These are phyloP conservation scores for Serendipita sp. DNA, from an alignment of 768 basidiomycete genomes.

Conservation along the genomic window DNA sequence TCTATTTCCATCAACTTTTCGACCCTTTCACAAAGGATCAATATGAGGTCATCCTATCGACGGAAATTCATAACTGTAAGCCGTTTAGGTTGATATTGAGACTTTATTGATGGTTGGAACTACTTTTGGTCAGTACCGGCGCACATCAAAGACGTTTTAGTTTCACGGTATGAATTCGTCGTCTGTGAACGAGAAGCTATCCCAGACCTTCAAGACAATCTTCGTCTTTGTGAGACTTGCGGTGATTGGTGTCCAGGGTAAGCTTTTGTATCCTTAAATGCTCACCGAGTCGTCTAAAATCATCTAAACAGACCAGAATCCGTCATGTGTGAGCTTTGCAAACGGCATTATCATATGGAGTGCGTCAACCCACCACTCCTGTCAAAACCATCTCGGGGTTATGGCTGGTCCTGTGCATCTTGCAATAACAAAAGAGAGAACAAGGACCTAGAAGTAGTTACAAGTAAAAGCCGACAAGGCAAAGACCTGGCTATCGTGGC, in stretches of 20 bases:
- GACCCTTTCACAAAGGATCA: constrained; percentile 98
- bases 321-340: constrained; percentile 82
- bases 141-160: constrained; percentile 59
- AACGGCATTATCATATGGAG: constrained; percentile 84
- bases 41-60: constrained; percentile 83
- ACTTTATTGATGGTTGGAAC: constrained; percentile 2
- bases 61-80: constrained; percentile 79
- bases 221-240: constrained; percentile 78
- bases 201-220: constrained; percentile 69
- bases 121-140: constrained; percentile 42
- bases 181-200: constrained; percentile 89
- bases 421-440: constrained; percentile 69
- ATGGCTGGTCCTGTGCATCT: constrained; percentile 93
- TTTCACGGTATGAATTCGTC: constrained; percentile 81
- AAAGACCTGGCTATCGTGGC: constrained; percentile 45
- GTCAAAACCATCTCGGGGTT: constrained; percentile 86
- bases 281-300: constrained; percentile 3
- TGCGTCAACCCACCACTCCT: constrained; percentile 84
- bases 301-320: constrained; percentile 45
- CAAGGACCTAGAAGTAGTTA: constrained; percentile 64
- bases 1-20: constrained; percentile 90
- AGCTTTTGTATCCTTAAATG: background rate
- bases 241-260: constrained; percentile 79
- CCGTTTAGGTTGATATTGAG: constrained; percentile 13
- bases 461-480: constrained; percentile 22